These are phyloP conservation scores for Mucor piriformis DNA, from an alignment of 371 early-diverging fungal genomes.

Conservation along the genomic window DNA sequence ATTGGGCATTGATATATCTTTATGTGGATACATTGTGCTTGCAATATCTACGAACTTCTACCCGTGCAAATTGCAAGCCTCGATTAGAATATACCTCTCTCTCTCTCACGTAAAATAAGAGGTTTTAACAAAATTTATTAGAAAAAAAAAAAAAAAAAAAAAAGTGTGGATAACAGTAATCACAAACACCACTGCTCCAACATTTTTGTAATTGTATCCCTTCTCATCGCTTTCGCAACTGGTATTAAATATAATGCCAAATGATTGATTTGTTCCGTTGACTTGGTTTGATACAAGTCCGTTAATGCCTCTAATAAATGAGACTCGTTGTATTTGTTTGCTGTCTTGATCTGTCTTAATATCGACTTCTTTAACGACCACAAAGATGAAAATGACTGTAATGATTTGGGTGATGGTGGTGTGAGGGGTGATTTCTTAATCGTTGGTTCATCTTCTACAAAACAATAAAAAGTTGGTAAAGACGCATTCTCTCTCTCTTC, in stretches of 20 bases:
- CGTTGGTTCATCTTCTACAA: background rate
- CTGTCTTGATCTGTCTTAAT: background rate
- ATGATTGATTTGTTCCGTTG: slow-evolving; percentile 15
- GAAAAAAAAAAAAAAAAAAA: too few species aligned
- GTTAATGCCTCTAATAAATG: slow-evolving; percentile 1
- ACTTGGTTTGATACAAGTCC: slow-evolving; percentile 1
- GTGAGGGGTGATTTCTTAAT: background rate
- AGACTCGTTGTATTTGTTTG: slow-evolving; percentile 8
- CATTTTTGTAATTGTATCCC: background rate
- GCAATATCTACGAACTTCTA: too few species aligned
- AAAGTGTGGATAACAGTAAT: too few species aligned
- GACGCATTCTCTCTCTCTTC: too few species aligned
- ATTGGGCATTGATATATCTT: too few species aligned
- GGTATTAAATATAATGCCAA: slow-evolving; percentile 19
- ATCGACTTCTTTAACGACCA: slow-evolving; percentile 4
- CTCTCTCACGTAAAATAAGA: too few species aligned
- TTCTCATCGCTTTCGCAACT: slow-evolving; percentile 17
- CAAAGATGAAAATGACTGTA: background rate
- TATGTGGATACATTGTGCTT: too few species aligned
- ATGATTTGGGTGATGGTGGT: background rate
- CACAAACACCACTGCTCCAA: background rate
- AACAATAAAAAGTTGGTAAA: background rate
- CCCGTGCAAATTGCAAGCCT: too few species aligned
- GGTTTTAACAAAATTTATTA: too few species aligned
- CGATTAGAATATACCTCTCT: too few species aligned